Conservation (phyloP, 768 basidiomycete species). For the Leccinum sublutescens region DNA sequence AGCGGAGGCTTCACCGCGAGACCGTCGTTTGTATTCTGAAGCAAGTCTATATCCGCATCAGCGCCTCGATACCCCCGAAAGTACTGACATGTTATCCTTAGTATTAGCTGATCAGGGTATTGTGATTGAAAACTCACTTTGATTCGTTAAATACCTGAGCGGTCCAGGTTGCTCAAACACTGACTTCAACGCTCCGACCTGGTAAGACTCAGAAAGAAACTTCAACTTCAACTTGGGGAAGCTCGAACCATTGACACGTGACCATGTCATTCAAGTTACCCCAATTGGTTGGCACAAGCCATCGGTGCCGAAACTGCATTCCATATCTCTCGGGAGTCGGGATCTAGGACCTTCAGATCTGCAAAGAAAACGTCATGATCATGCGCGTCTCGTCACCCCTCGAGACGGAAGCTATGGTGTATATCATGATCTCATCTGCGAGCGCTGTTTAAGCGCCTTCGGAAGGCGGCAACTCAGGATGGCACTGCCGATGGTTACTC, state of each 20-base stretch:
- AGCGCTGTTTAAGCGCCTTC: neutral
- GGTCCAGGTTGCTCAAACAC: neutral
- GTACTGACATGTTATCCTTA: neutral
- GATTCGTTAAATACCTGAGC: neutral
- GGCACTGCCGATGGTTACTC: neutral
- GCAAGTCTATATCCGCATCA: neutral
- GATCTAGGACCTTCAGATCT: neutral
- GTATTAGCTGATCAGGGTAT: neutral
- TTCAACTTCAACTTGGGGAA: neutral
- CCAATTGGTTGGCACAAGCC: neutral
- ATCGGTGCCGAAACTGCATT: neutral
- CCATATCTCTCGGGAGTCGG: neutral
- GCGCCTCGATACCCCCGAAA: neutral
- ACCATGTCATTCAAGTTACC: neutral
- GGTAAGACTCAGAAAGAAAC: neutral
- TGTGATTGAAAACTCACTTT: neutral
- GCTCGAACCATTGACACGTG: neutral
- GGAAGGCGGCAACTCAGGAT: neutral
- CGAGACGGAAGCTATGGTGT: neutral
- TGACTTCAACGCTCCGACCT: neutral
- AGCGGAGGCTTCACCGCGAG: no score
- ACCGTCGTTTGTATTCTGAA: neutral
- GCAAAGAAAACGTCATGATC: neutral
- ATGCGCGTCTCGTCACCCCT: neutral
- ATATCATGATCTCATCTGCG: neutral